phyloP scores from a whole-genome alignment of 345 rosid genomes.

The Citrus reticulata region DNA sequence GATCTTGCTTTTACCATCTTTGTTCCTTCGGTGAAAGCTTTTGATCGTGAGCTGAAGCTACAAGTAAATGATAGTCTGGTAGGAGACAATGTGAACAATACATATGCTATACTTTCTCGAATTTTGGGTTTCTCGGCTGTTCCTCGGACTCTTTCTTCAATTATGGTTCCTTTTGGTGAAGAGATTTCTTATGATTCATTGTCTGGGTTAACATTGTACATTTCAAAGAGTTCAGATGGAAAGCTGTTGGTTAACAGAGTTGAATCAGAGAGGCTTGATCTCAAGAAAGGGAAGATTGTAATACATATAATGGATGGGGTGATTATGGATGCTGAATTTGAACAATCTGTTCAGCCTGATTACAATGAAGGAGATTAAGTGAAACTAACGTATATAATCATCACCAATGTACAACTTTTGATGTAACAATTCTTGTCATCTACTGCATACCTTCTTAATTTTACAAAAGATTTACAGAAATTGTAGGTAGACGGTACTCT shows the following conservation, averaged over 20 bases:
- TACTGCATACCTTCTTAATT: background rate
- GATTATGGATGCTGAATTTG: constrained; percentile 78
- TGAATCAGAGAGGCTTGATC: constrained; percentile 45
- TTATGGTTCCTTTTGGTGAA: constrained; percentile 15
- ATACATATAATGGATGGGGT: constrained; percentile 72
- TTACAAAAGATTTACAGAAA: background rate
- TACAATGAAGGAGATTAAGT: constrained; percentile 16
- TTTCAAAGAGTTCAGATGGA: constrained; percentile 40
- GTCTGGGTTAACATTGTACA: constrained; percentile 50
- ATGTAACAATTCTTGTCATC: background rate
- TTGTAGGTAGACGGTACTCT: background rate
- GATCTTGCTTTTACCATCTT: constrained; percentile 81
- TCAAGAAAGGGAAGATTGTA: constrained; percentile 44
- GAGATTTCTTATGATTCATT: constrained; percentile 60
- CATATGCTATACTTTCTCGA: constrained; percentile 59
- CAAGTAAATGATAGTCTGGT: constrained; percentile 21
- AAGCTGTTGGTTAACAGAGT: constrained; percentile 58
- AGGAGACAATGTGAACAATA: constrained; percentile 35
- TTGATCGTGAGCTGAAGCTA: constrained; percentile 54
- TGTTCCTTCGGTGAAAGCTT: constrained; percentile 60
- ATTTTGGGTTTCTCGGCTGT: constrained; percentile 69
- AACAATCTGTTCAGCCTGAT: constrained; percentile 61
- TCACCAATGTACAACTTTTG: background rate
- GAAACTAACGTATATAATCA: background rate
- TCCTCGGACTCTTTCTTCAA: constrained; percentile 44